Evolutionary conservation across 1,139 yeast genomes (phyloP).

Genomic region (Pichia sp.): DNA sequence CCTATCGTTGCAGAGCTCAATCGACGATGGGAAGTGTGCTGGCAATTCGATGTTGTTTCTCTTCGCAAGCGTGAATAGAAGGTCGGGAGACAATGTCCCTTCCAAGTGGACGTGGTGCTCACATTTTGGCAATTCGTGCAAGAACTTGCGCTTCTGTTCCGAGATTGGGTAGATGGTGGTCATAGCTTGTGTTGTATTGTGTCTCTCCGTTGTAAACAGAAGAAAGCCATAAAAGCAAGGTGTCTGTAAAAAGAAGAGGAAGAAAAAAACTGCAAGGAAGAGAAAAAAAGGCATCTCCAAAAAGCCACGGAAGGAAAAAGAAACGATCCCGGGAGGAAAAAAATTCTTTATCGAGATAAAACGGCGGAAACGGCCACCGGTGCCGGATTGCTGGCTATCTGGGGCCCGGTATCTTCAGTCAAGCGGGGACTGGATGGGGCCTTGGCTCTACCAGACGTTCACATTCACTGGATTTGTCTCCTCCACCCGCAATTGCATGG

Average conservation of each 20-base stretch:
- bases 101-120: conserved; percentile 80
- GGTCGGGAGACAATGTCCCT: conserved; percentile 72
- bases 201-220: too few species aligned
- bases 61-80: conserved; percentile 60
- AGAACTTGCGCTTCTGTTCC: conserved; percentile 38
- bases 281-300: background rate
- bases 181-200: background rate
- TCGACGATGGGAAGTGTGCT: conserved; percentile 46
- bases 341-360: background rate
- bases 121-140: conserved; percentile 70
- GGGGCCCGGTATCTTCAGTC: background rate
- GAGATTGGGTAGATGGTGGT: conserved; percentile 6
- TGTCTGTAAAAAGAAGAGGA: background rate
- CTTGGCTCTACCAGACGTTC: background rate
- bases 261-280: background rate
- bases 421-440: too few species aligned
- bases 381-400: background rate
- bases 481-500: too few species aligned
- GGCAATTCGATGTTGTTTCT: conserved; percentile 60
- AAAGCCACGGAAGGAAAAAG: background rate
- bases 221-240: background rate
- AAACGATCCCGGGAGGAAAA: background rate
- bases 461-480: background rate
- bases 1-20: conserved; percentile 45
- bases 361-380: background rate